phyloP scores from a whole-genome alignment of 2,329 filamentous ascomycete species.

The Trichoderma polysporum region DNA sequence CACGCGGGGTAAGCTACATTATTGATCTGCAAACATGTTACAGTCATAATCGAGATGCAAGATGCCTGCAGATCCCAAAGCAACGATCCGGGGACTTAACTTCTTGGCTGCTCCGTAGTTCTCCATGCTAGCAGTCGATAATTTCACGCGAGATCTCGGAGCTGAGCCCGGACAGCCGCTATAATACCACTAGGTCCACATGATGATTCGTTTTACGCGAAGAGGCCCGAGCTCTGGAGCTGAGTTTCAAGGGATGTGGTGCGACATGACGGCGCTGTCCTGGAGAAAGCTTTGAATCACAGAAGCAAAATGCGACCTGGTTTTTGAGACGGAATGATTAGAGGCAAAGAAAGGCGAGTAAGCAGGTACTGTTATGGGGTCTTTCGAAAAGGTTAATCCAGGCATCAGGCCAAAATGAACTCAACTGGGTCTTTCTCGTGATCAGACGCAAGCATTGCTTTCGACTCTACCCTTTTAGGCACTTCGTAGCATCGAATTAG shows the following conservation, averaged over 20 bases:
- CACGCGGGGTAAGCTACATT: background rate
- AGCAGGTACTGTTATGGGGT: background rate
- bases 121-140: background rate
- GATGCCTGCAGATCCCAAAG: background rate
- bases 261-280: background rate
- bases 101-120: background rate
- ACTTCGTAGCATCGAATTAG: background rate
- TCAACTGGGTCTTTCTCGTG: background rate
- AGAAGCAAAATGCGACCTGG: background rate
- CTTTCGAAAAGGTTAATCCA: background rate
- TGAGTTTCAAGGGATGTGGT: constrained; percentile 12
- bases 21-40: background rate
- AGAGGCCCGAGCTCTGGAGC: background rate
- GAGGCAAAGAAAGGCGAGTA: too few relatives aligned
- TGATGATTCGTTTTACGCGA: background rate
- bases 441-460: background rate
- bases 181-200: background rate
- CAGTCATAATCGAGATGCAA: background rate
- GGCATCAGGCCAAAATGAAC: background rate
- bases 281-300: background rate
- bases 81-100: background rate
- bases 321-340: background rate
- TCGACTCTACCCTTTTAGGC: background rate
- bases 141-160: constrained; percentile 9
- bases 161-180: background rate